These are phyloP conservation scores for Deuterostichococcus epilithicus DNA, from an alignment of 139 green algal genomes.

Conservation along the genomic window DNA sequence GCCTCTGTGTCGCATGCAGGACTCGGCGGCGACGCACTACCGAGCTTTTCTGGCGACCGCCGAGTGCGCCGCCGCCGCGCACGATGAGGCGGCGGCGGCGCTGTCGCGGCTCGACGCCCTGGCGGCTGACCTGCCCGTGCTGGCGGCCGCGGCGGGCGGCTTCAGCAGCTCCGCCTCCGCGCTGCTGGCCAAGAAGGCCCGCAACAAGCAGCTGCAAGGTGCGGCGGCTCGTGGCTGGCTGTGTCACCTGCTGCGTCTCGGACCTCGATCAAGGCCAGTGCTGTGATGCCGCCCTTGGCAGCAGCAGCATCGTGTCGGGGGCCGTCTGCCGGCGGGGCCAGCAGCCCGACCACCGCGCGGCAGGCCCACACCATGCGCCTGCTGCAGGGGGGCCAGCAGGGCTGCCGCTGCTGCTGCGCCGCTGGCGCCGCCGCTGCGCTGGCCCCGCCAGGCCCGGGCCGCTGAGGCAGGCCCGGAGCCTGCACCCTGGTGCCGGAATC, in stretches of 20 bases:
- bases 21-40: slow-evolving; percentile 65
- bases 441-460: too few relatives aligned
- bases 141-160: slow-evolving; percentile 49
- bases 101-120: slow-evolving; percentile 30
- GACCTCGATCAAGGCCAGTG: too few relatives aligned
- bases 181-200: slow-evolving; percentile 40
- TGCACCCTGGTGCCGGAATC: neutral
- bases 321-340: too few relatives aligned
- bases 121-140: slow-evolving; percentile 47
- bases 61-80: slow-evolving; percentile 44
- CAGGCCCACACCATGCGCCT: too few relatives aligned
- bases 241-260: neutral
- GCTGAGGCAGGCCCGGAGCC: too few relatives aligned
- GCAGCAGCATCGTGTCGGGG: too few relatives aligned
- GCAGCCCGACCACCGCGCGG: too few relatives aligned
- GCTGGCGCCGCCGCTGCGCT: too few relatives aligned
- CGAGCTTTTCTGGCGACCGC: slow-evolving; percentile 60
- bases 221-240: slow-evolving; percentile 6
- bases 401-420: too few relatives aligned
- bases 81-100: slow-evolving; percentile 9
- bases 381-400: too few relatives aligned
- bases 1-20: slow-evolving; percentile 34
- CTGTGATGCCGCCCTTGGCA: too few relatives aligned
- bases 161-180: slow-evolving; percentile 49
- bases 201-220: slow-evolving; percentile 72